phyloP scores from a whole-genome alignment of 208 protist species.

The Plasmodiophora brassicae region DNA sequence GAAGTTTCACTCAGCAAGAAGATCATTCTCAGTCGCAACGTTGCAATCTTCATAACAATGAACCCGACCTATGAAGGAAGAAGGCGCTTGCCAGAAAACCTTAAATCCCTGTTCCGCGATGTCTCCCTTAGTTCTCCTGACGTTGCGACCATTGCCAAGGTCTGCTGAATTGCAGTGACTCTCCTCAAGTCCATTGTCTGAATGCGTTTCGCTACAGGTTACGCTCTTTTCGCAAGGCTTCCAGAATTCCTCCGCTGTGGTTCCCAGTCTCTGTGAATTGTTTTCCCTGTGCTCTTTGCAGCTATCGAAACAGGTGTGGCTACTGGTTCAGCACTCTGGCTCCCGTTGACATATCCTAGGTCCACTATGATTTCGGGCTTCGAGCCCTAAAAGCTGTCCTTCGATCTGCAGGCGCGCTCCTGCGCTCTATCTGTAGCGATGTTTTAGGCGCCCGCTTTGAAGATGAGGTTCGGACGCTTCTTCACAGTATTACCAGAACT shows the following conservation, averaged over 20 bases:
- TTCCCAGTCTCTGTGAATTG: constrained; percentile 93
- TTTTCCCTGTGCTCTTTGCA: constrained; percentile 96
- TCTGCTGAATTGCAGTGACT: not conserved
- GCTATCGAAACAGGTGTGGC: constrained; percentile 58
- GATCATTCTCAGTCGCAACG: constrained; percentile 78
- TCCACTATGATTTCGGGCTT: constrained; percentile 99
- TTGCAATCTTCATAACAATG: constrained; percentile 99
- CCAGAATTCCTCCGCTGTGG: constrained; percentile 83
- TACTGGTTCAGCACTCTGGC: not conserved
- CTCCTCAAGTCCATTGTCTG: not conserved
- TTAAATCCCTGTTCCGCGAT: constrained; percentile 98
- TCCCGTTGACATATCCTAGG: constrained; percentile 73
- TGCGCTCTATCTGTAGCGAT: not conserved
- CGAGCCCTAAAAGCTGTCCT: constrained; percentile 98
- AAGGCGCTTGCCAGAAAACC: constrained; percentile 90
- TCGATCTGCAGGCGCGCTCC: constrained; percentile 73
- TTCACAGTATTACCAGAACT: constrained; percentile 85
- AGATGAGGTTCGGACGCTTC: constrained; percentile 75
- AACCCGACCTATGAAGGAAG: constrained; percentile 98
- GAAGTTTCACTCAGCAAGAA: constrained; percentile 78
- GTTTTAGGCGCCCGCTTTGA: constrained; percentile 46
- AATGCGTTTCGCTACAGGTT: constrained; percentile 67
- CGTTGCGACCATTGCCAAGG: constrained; percentile 87
- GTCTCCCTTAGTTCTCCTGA: constrained; percentile 98
- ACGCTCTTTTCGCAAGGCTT: constrained; percentile 99